These are phyloP conservation scores for Scedosporium dehoogii DNA, from an alignment of 2,329 filamentous ascomycete species.

Conservation along the genomic window DNA sequence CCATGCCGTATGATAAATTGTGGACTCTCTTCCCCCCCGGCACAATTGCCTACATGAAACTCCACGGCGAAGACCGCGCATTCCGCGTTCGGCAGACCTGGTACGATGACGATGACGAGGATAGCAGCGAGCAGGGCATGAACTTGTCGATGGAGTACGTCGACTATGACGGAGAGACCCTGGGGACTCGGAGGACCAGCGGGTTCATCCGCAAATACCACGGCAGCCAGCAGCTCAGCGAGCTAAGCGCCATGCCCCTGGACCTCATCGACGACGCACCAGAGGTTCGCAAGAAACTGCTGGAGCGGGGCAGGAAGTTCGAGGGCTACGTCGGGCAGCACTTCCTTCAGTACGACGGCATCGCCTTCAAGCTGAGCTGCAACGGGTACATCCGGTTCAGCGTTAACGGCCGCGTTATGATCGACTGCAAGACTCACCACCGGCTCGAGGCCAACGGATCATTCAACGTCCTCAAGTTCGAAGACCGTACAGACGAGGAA, in stretches of 20 bases:
- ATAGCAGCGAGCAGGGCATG: background rate
- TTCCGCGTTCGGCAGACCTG: background rate
- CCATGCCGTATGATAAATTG: conserved; percentile 68
- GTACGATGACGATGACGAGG: background rate
- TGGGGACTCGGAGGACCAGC: conserved; percentile 63
- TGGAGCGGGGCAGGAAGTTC: conserved; percentile 78
- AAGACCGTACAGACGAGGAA: conserved; percentile 53
- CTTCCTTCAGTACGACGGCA: conserved; percentile 72
- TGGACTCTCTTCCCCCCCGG: conserved; percentile 21
- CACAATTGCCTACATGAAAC: conserved; percentile 2
- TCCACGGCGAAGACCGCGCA: background rate
- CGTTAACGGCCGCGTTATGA: conserved; percentile 79
- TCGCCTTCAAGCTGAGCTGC: conserved; percentile 78
- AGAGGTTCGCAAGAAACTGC: conserved; percentile 53
- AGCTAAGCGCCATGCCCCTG: conserved; percentile 65
- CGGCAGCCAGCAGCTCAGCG: conserved; percentile 73
- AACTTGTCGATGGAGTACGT: conserved; percentile 46
- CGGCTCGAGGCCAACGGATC: conserved; percentile 80
- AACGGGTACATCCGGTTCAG: conserved; percentile 67
- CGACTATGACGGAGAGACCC: conserved; percentile 80
- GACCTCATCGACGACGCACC: conserved; percentile 67
- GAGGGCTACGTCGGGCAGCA: conserved; percentile 69
- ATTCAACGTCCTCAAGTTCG: conserved; percentile 62
- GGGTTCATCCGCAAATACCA: conserved; percentile 67
- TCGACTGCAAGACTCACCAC: conserved; percentile 73